Evolutionary conservation across 306 rosid genomes (phyloP), one percentile per base, ranked within the genome.

Genomic region (Adenanthera pavonina): DNA sequence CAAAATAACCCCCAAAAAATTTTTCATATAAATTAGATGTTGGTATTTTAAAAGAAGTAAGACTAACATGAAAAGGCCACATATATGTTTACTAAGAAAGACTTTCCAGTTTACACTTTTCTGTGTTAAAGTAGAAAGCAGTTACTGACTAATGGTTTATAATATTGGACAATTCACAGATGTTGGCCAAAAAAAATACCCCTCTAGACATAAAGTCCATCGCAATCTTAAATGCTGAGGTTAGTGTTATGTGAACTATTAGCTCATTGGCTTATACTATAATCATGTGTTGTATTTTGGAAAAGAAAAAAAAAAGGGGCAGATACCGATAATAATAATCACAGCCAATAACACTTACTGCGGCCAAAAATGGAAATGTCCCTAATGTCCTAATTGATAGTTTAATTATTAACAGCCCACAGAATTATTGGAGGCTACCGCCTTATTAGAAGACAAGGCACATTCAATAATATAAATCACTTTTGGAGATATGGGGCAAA

Each of bases 401-500:
- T 62, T 33, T 12, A 4, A 30, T 60, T 33, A 12, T n/a, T 41
- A 41, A 67, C 20, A 41, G 19, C 72, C 34, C 51, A n/a, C 16
- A 67, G 51, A 79, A 34, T 46, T 44, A 66, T 72, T 52, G 35
- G 43, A 33, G 19, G 35, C 19, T 47, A 30, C 40, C 25, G 52
- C 48, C 51, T 76, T 48, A 48, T 13, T 48, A 43, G 64, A 76
- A 64, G 61, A 51, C 60, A 38, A 11, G 46, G 47, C 72, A 43
- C 57, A 13, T 74, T 78, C 70, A 48, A 33, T 47, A 46, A 11
- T 56, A 2, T 48, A 30, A 69, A 65, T 80, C 36, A 65, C 74
- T 84, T 83, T n/a, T 88, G 88, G 25, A 95, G 82, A 88, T 87
- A 53, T 6, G 97, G 93, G 65, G 87, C 82, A 72, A 95, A 95